phyloP scores from a whole-genome alignment of 164 flowering plant genomes.

The Macadamia tetraphylla region DNA sequence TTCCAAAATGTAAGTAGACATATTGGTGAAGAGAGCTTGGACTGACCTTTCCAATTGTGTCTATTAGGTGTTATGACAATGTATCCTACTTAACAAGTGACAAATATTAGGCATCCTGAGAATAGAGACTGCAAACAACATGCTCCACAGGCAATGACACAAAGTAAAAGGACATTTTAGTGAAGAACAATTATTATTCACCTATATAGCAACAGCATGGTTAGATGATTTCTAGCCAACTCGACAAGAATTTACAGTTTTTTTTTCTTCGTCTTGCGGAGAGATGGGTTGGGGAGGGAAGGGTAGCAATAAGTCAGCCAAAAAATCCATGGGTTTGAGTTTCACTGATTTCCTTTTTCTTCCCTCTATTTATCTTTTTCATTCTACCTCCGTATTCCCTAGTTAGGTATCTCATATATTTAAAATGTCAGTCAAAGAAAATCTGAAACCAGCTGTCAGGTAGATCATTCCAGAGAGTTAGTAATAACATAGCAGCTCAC shows the following conservation, averaged over 20 bases:
- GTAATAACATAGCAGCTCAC: neutral
- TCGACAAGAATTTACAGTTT: neutral
- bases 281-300: no score
- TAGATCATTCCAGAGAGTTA: neutral
- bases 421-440: neutral
- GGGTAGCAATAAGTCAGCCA: no score
- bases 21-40: slow-evolving; percentile 2
- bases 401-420: no score
- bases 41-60: slow-evolving; percentile 67
- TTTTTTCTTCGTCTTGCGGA: no score
- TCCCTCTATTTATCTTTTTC: neutral
- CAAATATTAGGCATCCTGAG: slow-evolving; percentile 11
- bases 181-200: no score
- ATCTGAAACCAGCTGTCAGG: neutral
- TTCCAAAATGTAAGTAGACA: neutral
- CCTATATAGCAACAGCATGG: no score
- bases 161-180: neutral
- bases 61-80: slow-evolving; percentile 58
- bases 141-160: neutral
- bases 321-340: no score
- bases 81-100: slow-evolving; percentile 69
- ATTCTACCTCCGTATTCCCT: no score
- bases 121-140: neutral
- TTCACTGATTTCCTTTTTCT: no score
- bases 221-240: no score